phyloP scores from a whole-genome alignment of 73 alveolate genomes.

The Paramecium biaurelia region DNA sequence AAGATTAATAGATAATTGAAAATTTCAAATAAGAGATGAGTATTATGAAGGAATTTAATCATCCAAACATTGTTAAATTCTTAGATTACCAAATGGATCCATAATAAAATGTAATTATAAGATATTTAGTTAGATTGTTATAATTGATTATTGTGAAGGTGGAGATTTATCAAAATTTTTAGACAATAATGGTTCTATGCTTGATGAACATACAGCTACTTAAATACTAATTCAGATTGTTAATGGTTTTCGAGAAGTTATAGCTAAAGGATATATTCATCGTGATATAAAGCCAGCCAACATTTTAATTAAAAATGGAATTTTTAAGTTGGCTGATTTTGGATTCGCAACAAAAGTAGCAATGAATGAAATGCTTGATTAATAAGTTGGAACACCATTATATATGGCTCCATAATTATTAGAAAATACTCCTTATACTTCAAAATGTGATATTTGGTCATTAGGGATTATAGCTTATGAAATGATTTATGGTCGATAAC shows the following conservation, averaged over 20 bases:
- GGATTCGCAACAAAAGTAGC: slow-evolving; percentile 74
- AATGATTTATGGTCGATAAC: slow-evolving; percentile 51
- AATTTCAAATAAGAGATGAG: background rate
- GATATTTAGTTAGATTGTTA: background rate
- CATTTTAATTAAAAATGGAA: slow-evolving; percentile 49
- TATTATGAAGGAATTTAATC: background rate
- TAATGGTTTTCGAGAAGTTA: slow-evolving; percentile 38
- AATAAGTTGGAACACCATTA: slow-evolving; percentile 83
- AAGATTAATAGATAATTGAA: background rate
- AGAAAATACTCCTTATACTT: slow-evolving; percentile 62
- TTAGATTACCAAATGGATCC: background rate
- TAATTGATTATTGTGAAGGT: slow-evolving; percentile 48
- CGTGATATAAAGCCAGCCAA: slow-evolving; percentile 72
- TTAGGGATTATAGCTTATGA: slow-evolving; percentile 65
- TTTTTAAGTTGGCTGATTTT: slow-evolving; percentile 53
- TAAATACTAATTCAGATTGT: slow-evolving; percentile 16
- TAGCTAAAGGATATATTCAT: slow-evolving; percentile 67
- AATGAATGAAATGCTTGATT: slow-evolving; percentile 51
- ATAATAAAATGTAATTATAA: background rate
- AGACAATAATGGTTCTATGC: slow-evolving; percentile 42
- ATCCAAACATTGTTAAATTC: background rate
- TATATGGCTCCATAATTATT: slow-evolving; percentile 85
- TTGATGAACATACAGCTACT: slow-evolving; percentile 19
- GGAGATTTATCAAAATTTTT: slow-evolving; percentile 41
- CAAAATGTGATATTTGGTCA: slow-evolving; percentile 78